Conservation (phyloP, 352 stramenopile genomes). For the Phytophthora tentaculata region DNA sequence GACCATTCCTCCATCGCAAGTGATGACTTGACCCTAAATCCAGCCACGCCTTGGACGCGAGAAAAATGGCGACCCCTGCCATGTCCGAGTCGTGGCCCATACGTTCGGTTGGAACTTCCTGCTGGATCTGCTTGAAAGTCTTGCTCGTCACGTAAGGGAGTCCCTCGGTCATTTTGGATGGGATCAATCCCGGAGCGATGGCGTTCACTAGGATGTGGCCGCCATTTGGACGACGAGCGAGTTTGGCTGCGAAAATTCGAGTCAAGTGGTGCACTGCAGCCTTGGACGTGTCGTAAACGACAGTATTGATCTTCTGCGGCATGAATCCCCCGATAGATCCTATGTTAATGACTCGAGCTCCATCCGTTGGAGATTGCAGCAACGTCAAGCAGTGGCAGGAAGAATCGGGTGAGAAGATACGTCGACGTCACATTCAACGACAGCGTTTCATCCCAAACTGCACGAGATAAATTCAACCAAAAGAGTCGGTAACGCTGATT, state of each 20-base stretch:
- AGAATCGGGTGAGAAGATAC: slow-evolving; percentile 93
- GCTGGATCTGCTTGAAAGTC: slow-evolving; percentile 63
- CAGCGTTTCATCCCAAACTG: slow-evolving; percentile 93
- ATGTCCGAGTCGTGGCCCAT: slow-evolving; percentile 92
- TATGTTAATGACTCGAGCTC: slow-evolving; percentile 78
- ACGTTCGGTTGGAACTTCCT: slow-evolving; percentile 81
- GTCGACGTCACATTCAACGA: slow-evolving; percentile 95
- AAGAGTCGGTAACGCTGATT: slow-evolving; percentile 7
- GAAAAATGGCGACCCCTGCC: slow-evolving; percentile 92
- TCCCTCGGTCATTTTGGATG: slow-evolving; percentile 89
- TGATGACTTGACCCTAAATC: slow-evolving; percentile 92
- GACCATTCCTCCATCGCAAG: slow-evolving; percentile 90
- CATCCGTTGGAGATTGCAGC: slow-evolving; percentile 51
- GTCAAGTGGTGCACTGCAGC: slow-evolving; percentile 95
- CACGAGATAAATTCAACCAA: slow-evolving; percentile 3
- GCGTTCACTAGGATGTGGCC: slow-evolving; percentile 96
- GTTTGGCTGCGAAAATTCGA: slow-evolving; percentile 90
- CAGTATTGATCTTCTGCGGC: slow-evolving; percentile 87
- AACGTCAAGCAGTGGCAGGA: slow-evolving; percentile 90
- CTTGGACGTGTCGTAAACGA: slow-evolving; percentile 96
- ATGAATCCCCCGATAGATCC: slow-evolving; percentile 80
- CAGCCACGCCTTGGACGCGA: slow-evolving; percentile 91
- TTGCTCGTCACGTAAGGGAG: slow-evolving; percentile 59
- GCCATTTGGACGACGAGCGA: slow-evolving; percentile 79
- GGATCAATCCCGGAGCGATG: slow-evolving; percentile 93